Conservation (phyloP, 306 rosid genomes). For the Dryas alaskensis region DNA sequence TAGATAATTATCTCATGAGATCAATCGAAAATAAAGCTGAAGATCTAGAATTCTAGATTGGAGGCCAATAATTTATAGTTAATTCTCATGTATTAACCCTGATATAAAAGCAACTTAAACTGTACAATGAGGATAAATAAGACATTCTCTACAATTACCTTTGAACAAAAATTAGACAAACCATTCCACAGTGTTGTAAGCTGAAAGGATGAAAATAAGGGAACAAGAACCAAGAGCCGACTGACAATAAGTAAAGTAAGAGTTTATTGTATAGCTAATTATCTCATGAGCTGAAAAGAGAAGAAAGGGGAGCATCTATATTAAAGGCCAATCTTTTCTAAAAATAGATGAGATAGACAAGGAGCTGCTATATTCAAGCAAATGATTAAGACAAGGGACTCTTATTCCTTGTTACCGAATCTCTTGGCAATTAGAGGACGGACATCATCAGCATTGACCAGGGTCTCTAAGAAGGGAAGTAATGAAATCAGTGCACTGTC, state of each 20-base stretch:
- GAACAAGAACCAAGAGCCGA: slow-evolving; percentile 40
- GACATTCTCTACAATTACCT: slow-evolving; percentile 66
- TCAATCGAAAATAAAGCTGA: slow-evolving; percentile 39
- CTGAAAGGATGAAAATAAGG: slow-evolving; percentile 44
- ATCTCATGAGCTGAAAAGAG: slow-evolving; percentile 48
- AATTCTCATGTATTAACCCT: slow-evolving; percentile 3
- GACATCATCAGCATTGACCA: slow-evolving; percentile 90
- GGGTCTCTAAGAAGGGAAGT: slow-evolving; percentile 93
- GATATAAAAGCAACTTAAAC: slow-evolving; percentile 45
- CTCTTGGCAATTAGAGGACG: slow-evolving; percentile 88
- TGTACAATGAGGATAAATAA: slow-evolving; percentile 52
- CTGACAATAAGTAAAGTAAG: slow-evolving; percentile 51
- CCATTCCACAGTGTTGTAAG: slow-evolving; percentile 54
- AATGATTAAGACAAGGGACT: slow-evolving; percentile 48
- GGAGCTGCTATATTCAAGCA: slow-evolving; percentile 57
- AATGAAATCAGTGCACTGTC: slow-evolving; percentile 83
- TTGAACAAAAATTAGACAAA: slow-evolving; percentile 57
- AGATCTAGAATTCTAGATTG: slow-evolving; percentile 48
- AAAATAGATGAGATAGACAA: slow-evolving; percentile 33
- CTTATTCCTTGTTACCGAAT: slow-evolving; percentile 91
- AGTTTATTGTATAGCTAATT: slow-evolving; percentile 64
- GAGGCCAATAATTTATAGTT: slow-evolving; percentile 37
- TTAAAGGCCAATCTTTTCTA: slow-evolving; percentile 49
- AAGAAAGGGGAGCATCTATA: slow-evolving; percentile 46
- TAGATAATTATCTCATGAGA: slow-evolving; percentile 56